Percentiles rank a stretch among this genome's conserved stretches.
Conservation (phyloP, 2,329 filamentous ascomycete species). For the Arthrobotrys entomopaga region DNA sequence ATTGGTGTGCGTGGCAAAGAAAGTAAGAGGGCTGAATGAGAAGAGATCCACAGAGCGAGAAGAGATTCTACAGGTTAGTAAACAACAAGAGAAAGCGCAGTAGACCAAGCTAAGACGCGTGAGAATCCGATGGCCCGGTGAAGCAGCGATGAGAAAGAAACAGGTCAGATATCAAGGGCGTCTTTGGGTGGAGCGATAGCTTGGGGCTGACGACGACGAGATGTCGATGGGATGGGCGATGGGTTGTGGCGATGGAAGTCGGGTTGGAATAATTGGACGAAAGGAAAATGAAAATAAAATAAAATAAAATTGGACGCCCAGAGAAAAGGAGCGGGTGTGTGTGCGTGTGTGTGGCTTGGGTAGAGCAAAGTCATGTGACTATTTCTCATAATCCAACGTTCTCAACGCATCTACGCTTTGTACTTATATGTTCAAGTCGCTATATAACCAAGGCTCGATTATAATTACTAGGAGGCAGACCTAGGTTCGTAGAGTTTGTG, state of each 20-base stretch:
- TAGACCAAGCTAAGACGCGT: slow-evolving; percentile 42
- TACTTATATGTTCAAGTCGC: too few species aligned
- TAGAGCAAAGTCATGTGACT: background rate
- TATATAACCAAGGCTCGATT: too few species aligned
- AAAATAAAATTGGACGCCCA: slow-evolving; percentile 12
- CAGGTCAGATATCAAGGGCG: slow-evolving; percentile 1
- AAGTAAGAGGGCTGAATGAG: slow-evolving; percentile 18
- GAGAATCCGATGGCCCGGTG: background rate
- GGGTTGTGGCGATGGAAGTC: slow-evolving; percentile 52
- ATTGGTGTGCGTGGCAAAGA: slow-evolving; percentile 18
- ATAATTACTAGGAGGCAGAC: too few species aligned
- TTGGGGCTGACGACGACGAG: slow-evolving; percentile 6
- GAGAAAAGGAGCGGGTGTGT: slow-evolving; percentile 8
- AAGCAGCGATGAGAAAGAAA: slow-evolving; percentile 4
- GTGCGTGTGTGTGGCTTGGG: slow-evolving; percentile 9
- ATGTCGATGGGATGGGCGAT: slow-evolving; percentile 25
- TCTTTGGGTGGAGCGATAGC: slow-evolving; percentile 1
- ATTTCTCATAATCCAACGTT: too few species aligned
- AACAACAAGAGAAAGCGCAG: slow-evolving; percentile 25
- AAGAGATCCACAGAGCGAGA: slow-evolving; percentile 8
- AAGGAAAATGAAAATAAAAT: background rate
- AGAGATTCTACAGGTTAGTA: slow-evolving; percentile 45
- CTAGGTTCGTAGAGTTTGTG: too few species aligned
- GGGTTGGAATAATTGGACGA: slow-evolving; percentile 8
- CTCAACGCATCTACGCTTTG: too few species aligned